Evolutionary conservation across 2,329 filamentous ascomycete genomes (phyloP), one percentile per base, ranked within the genome.

Genomic region (Aspergillus texensis): DNA sequence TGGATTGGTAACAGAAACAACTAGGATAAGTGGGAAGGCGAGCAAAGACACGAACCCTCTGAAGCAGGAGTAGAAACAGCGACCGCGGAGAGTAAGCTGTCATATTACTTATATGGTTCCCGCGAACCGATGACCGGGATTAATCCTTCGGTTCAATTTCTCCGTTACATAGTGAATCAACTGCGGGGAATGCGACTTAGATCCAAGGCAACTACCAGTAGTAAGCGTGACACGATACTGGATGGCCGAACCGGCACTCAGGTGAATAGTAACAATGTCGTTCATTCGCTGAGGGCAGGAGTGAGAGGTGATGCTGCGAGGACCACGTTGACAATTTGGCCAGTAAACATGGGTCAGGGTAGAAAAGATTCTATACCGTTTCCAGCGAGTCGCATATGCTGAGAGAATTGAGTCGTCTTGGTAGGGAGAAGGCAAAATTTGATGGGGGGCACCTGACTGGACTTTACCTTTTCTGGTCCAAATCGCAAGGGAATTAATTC

Each of bases 41-140:
- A 55, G 52, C 11, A 55, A 55, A 39, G 19, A 11, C 34, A 14
- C 52, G 12, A 55, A 12, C 52, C 21, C 52, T 36, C 12, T 39
- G 52, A 55, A 36, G 12, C 32, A 55, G 11, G n/a, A 55, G 19
- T 14, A 24, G 52, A 24, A 39, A 34, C n/a, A 41, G 32, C 52
- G 32, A 55, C 52, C 46, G 36, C 11, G 58, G 26, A 54, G 48
- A 34, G 36, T 53, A 41, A 45, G 34, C 48, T 26, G 58, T 53
- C 32, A 53, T 54, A 41, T 52, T 52, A 41, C 48, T 54, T 60
- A 60, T 60, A 60, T 30, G 50, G 10, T 28, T 36, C 21, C 45
- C 26, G 45, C 30, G 21, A 28, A 45, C 21, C 45, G 11, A 41
- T 54, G 52, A 55, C 52, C 34, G 34, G 52, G 52, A 28, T 43